A percentile compares a stretch with the other conserved stretches of the same genome.
Evolutionary conservation across 1,139 yeast genomes (phyloP).

Genomic region (Yamadazyma siamensis): DNA sequence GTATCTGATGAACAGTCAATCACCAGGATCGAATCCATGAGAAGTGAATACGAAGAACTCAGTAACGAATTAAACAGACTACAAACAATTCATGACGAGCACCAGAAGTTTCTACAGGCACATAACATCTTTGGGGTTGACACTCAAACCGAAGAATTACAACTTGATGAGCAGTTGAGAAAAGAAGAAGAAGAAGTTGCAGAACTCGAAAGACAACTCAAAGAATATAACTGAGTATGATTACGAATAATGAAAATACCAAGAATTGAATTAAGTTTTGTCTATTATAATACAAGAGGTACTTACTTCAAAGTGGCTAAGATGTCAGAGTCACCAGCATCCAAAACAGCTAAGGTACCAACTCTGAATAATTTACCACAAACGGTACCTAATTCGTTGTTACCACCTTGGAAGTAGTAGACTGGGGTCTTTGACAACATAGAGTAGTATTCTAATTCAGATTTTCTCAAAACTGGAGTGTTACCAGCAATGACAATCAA

Average conservation of each 20-base stretch:
- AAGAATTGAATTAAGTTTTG: conserved; percentile 3
- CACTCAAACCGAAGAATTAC: conserved; percentile 12
- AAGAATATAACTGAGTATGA: conserved; percentile 6
- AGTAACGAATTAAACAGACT: conserved; percentile 22
- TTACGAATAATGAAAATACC: neutral
- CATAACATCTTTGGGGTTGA: conserved; percentile 17
- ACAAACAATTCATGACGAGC: conserved; percentile 24
- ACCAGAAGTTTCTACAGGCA: conserved; percentile 23
- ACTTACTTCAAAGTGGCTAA: conserved; percentile 46
- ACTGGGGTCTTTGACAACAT: conserved; percentile 99
- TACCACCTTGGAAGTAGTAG: conserved; percentile 99
- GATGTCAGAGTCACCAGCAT: conserved; percentile 99
- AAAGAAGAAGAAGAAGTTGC: conserved; percentile 34
- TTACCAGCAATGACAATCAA: conserved; percentile 97
- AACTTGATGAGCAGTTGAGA: conserved; percentile 30
- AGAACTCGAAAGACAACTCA: conserved; percentile 27
- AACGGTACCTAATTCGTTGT: conserved; percentile 99
- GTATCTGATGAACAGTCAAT: conserved; percentile 22
- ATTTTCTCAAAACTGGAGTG: conserved; percentile 99
- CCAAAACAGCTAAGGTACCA: conserved; percentile 93
- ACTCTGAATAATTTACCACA: conserved; percentile 99
- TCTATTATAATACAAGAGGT: conserved; percentile 9
- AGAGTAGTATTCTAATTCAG: conserved; percentile 99
- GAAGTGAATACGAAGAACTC: conserved; percentile 13
- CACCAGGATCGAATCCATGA: conserved; percentile 18